Base-by-base conservation (phyloP, 805 yeast species). In the Vanderwaltozyma tropicalis region DNA sequence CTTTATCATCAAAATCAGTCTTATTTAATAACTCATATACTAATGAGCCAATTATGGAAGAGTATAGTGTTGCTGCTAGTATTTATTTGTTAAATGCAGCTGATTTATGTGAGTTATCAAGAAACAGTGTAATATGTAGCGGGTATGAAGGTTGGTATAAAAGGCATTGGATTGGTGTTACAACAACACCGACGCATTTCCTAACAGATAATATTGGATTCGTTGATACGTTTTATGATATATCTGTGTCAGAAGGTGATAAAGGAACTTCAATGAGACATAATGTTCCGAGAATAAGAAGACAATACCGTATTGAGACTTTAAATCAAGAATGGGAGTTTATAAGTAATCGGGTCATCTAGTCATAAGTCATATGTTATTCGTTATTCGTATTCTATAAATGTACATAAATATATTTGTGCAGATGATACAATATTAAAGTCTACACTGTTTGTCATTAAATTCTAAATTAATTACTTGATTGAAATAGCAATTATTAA, bases 41-140 rank as follows among this genome's bases (percentile, higher is more conserved):
- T 2, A 33, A 41, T 31, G 62, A 57, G 35, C 62, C 62, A 1
- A 40, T 55, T 6, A 52, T 57, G 18, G 62, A 57, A 39, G 62
- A 57, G 28, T 57, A 53, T 34, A 56, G 62, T 38, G 60, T 57
- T 11, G 62, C 62, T 4, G 62, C 62, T 2, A 55, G 60, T 37
- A 57, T 57, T n/a, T 51, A 56, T 35, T 33, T 55, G 12, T 36
- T 57, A 17, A 53, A 49, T 33, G 57, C 60, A 1, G 59, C 61
- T 5, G 62, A 57, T 39, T 33, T 57, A 14, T 57, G 60, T 32
- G 62, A 57, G 38, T 36, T 57, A 8, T 43, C 59, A 0, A 45
- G 61, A 20, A 56, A 47, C 21, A 53, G 60, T 29, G 58, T 55
- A 3, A 28, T 53, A 2, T 44, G 49, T 25, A 51, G 59, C 30